Conservation (phyloP, 2,329 filamentous ascomycete species). For the Cryphonectria radicalis region DNA sequence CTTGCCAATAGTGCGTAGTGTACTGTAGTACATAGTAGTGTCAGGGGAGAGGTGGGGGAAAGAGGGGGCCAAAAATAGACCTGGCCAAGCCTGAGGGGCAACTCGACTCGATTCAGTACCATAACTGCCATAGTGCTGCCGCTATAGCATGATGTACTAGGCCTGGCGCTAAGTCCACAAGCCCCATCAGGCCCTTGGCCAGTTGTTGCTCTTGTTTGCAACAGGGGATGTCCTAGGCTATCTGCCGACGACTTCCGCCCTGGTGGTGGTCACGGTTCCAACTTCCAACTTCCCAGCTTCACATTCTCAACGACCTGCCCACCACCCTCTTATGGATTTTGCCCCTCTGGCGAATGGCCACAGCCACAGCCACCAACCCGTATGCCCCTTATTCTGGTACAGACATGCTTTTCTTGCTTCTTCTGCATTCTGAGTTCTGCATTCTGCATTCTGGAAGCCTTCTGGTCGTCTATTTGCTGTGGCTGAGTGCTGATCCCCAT, state of each 20-base stretch:
- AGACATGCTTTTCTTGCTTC: neutral
- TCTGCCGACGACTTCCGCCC: slow-evolving; percentile 7
- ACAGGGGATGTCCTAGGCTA: neutral
- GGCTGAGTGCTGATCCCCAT: slow-evolving; percentile 5
- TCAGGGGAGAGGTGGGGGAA: no score
- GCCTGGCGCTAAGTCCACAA: neutral
- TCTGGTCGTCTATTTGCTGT: neutral
- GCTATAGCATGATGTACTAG: neutral
- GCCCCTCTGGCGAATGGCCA: neutral
- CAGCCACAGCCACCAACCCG: neutral
- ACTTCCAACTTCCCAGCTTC: slow-evolving; percentile 4
- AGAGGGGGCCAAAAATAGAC: neutral
- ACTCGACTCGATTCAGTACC: neutral
- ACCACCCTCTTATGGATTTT: neutral
- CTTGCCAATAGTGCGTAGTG: no score
- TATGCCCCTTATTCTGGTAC: neutral
- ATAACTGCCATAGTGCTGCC: neutral
- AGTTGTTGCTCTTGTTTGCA: neutral
- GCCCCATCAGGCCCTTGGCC: neutral
- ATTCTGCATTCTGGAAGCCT: slow-evolving; percentile 1
- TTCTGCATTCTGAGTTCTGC: neutral
- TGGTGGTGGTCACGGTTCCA: neutral
- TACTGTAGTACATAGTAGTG: neutral
- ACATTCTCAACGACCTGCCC: neutral
- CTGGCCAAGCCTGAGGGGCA: neutral